Evolutionary conservation across 129 eudicot genomes (phyloP).

Genomic region (Smallanthus sonchifolius): DNA sequence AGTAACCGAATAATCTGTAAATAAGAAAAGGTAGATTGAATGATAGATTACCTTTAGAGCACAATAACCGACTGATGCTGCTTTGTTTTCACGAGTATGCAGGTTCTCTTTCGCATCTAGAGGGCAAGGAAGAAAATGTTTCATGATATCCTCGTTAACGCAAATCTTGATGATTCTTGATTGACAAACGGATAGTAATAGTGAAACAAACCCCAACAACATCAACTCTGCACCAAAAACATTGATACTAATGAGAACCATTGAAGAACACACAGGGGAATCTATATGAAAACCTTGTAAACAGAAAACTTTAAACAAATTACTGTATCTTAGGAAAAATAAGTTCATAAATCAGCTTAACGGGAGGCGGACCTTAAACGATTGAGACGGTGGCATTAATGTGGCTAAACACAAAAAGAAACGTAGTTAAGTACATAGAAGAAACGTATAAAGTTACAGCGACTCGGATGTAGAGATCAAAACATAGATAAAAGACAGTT

Average conservation of each 20-base stretch:
- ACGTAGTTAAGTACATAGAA: no score
- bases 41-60: conserved; percentile 41
- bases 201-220: conserved; percentile 86
- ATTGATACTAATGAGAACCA: neutral
- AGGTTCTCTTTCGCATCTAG: conserved; percentile 11
- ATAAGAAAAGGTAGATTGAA: neutral
- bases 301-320: neutral
- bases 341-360: no score
- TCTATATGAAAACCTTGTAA: neutral
- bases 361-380: no score
- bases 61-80: conserved; percentile 42
- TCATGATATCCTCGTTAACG: conserved; percentile 36
- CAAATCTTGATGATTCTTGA: conserved; percentile 61
- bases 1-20: neutral
- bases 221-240: conserved; percentile 66
- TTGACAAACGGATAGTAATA: conserved; percentile 83
- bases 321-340: no score
- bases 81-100: conserved; percentile 31
- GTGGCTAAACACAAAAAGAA: no score
- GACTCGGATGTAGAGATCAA: no score
- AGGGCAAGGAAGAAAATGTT: conserved; percentile 63
- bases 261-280: no score
- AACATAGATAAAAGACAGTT: no score
- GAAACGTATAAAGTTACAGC: no score
- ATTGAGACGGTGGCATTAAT: no score